Percentiles rank a stretch among this genome's conserved stretches.
These are phyloP conservation scores for Sapria himalayana DNA, from an alignment of 345 rosid species.

Conservation along the genomic window DNA sequence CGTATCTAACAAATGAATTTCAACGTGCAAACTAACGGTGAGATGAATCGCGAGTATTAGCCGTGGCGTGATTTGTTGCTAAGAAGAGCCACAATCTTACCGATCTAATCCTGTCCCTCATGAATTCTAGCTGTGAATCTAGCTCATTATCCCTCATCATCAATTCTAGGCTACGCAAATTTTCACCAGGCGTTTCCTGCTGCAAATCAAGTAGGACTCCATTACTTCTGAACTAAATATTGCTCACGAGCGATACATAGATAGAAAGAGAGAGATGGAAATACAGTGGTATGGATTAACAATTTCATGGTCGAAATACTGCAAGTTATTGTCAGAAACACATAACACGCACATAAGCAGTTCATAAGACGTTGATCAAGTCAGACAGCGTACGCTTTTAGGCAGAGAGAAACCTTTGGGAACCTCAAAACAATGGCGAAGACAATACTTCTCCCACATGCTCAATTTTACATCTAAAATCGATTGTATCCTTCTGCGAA, in stretches of 20 bases:
- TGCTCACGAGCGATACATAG: too few relatives aligned
- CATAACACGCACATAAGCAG: background rate
- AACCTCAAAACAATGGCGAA: conserved; percentile 42
- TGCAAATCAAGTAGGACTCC: too few relatives aligned
- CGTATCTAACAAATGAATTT: conserved; percentile 19
- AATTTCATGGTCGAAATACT: too few relatives aligned
- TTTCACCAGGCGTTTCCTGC: conserved; percentile 19
- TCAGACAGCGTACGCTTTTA: conserved; percentile 24
- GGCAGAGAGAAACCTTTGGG: conserved; percentile 50
- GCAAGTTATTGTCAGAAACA: background rate
- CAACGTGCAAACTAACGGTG: conserved; percentile 1
- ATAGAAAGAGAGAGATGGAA: too few relatives aligned
- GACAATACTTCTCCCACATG: conserved; percentile 63
- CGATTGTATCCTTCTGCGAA: conserved; percentile 32
- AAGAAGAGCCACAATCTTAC: conserved; percentile 18
- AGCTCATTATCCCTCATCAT: conserved; percentile 24
- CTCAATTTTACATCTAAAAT: conserved; percentile 30
- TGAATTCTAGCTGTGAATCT: conserved; percentile 40
- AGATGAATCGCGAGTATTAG: background rate
- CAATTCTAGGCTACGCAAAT: conserved; percentile 15
- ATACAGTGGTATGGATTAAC: too few relatives aligned
- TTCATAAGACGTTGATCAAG: background rate
- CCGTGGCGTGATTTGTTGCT: background rate
- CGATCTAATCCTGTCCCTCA: conserved; percentile 38
- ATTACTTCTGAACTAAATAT: too few relatives aligned